Percentiles rank a stretch among this genome's conserved stretches.
phyloP scores from a whole-genome alignment of 331 rosid species.

The Quercus lobata region DNA sequence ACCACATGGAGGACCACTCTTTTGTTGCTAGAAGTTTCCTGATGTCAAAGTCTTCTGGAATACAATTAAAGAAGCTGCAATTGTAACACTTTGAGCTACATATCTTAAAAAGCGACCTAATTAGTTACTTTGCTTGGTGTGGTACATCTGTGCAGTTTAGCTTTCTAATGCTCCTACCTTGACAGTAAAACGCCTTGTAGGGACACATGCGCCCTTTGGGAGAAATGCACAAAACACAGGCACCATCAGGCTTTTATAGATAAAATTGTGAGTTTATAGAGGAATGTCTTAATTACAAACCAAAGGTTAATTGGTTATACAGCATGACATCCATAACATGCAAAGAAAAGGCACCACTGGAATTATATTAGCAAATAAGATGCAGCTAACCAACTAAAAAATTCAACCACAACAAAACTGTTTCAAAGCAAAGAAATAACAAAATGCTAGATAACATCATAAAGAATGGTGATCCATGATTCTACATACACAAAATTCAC shows the following conservation, averaged over 20 bases:
- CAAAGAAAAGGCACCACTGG: slow-evolving; percentile 17
- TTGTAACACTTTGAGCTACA: slow-evolving; percentile 96
- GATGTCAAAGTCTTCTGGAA: slow-evolving; percentile 85
- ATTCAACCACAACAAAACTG: background rate
- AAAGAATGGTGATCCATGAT: background rate
- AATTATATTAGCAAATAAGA: background rate
- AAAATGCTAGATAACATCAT: background rate
- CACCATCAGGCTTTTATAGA: slow-evolving; percentile 97
- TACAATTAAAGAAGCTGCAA: slow-evolving; percentile 95
- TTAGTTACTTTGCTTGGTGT: slow-evolving; percentile 89
- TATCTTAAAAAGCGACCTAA: slow-evolving; percentile 78
- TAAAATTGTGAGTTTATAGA: slow-evolving; percentile 91
- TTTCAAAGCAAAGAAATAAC: background rate
- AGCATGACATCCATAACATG: slow-evolving; percentile 57
- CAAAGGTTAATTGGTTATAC: slow-evolving; percentile 58
- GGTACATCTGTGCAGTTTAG: slow-evolving; percentile 87
- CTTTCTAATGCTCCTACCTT: slow-evolving; percentile 73
- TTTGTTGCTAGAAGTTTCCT: slow-evolving; percentile 85
- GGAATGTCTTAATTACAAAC: slow-evolving; percentile 78
- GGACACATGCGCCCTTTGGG: slow-evolving; percentile 73
- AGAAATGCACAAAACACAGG: slow-evolving; percentile 68
- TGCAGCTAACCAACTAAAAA: background rate
- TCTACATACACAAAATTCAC: background rate
- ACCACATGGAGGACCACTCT: slow-evolving; percentile 58
- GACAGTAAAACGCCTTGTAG: slow-evolving; percentile 78